Conservation (phyloP, 345 rosid genomes). For the Eutrema yunnanense region DNA sequence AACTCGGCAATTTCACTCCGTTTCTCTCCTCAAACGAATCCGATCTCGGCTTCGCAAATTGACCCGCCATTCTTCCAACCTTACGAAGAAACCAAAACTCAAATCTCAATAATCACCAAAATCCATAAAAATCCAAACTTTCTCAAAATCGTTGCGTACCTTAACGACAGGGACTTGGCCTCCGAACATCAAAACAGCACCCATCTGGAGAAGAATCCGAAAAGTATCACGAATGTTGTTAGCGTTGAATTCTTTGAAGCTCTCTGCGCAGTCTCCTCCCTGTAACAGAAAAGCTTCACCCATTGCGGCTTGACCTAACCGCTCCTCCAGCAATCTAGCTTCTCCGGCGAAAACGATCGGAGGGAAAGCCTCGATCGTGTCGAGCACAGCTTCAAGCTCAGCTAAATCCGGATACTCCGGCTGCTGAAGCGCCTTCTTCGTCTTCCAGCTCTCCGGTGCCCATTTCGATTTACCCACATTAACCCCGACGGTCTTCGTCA, state of each 20-base stretch:
- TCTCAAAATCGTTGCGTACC: conserved; percentile 26
- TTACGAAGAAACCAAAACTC: not conserved
- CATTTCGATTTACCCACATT: conserved; percentile 34
- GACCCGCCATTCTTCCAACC: conserved; percentile 85
- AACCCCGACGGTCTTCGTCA: conserved; percentile 8
- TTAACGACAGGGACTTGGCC: conserved; percentile 68
- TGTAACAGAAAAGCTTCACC: conserved; percentile 67
- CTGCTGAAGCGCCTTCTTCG: conserved; percentile 51
- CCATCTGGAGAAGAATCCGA: conserved; percentile 65
- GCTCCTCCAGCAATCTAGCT: conserved; percentile 52
- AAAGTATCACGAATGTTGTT: conserved; percentile 73
- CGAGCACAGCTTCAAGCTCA: conserved; percentile 41
- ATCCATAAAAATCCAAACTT: not conserved
- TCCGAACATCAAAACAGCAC: conserved; percentile 72
- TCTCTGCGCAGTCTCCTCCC: conserved; percentile 79
- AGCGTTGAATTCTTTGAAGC: conserved; percentile 67
- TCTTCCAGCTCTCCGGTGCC: conserved; percentile 50
- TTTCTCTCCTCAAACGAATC: conserved; percentile 56
- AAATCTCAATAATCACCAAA: not conserved
- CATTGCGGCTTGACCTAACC: conserved; percentile 55
- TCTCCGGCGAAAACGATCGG: conserved; percentile 69
- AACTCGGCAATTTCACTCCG: conserved; percentile 67
- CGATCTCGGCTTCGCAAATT: conserved; percentile 73
- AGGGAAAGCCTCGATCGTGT: conserved; percentile 48
- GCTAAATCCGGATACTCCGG: conserved; percentile 53